Evolutionary conservation across 2,329 filamentous ascomycete genomes (phyloP).

Genomic region (Colletotrichum costaricense): DNA sequence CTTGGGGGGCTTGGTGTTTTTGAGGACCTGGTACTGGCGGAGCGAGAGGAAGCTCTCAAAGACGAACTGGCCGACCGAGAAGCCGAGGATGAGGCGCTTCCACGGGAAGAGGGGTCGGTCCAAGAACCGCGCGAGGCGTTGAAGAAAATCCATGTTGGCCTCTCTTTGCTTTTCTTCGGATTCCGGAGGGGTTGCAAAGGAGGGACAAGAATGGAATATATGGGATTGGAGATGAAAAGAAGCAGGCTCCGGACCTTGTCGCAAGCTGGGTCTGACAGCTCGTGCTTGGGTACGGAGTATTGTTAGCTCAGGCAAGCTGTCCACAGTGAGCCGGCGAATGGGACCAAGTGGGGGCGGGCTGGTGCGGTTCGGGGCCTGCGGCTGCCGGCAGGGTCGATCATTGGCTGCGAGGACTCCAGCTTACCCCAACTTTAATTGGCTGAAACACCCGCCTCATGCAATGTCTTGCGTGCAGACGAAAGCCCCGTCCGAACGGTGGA

Average conservation of each 20-base stretch:
- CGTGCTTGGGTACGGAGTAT: too few relatives aligned
- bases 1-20: conserved; percentile 83
- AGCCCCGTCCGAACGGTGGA: neutral
- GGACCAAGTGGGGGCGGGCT: conserved; percentile 19
- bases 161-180: conserved; percentile 3
- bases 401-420: conserved; percentile 13
- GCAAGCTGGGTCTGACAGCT: neutral
- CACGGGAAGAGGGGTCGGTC: conserved; percentile 95
- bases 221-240: conserved; percentile 11
- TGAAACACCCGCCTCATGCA: conserved; percentile 26
- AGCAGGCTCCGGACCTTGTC: neutral
- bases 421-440: conserved; percentile 9
- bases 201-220: conserved; percentile 30
- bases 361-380: conserved; percentile 22
- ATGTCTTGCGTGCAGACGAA: neutral
- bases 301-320: conserved; percentile 31
- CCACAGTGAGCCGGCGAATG: conserved; percentile 25
- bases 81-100: conserved; percentile 96
- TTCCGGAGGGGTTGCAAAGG: conserved; percentile 19
- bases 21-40: conserved; percentile 89
- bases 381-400: conserved; percentile 13
- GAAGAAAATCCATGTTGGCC: conserved; percentile 36
- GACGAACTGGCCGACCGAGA: conserved; percentile 90
- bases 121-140: conserved; percentile 84
- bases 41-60: conserved; percentile 91